These are phyloP conservation scores for Aspergillus pseudonomiae DNA, from an alignment of 2,329 filamentous ascomycete species.

Conservation along the genomic window DNA sequence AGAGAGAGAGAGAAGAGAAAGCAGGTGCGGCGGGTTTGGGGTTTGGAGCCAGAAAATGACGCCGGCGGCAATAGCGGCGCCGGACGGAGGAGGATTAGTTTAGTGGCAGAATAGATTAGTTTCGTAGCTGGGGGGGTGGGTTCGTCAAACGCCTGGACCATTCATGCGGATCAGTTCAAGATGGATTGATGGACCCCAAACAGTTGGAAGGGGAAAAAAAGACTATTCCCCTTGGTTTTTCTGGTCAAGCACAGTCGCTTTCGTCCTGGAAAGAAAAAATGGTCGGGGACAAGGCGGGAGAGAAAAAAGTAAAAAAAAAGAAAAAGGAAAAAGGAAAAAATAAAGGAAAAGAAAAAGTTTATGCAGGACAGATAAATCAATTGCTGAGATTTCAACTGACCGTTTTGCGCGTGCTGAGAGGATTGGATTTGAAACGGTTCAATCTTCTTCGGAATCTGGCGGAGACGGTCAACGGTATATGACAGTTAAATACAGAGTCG, in stretches of 20 bases:
- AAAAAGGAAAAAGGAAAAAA: background rate
- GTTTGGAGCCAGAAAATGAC: constrained; percentile 24
- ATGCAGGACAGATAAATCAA: constrained; percentile 5
- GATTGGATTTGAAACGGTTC: background rate
- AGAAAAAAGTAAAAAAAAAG: background rate
- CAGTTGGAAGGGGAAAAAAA: background rate
- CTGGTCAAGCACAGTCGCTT: background rate
- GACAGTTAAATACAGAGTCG: background rate
- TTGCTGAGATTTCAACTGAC: background rate
- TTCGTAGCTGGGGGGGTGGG: background rate
- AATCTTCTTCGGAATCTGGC: background rate
- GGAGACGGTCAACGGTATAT: background rate
- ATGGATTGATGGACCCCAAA: background rate
- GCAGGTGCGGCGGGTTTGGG: constrained; percentile 20
- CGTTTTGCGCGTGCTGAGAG: background rate
- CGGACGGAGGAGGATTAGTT: constrained; percentile 14
- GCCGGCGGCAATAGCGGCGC: constrained; percentile 29
- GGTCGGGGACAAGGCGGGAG: background rate
- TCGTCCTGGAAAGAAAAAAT: background rate
- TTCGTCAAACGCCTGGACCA: constrained; percentile 6
- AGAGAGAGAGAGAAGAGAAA: constrained; percentile 9
- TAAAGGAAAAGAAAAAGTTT: background rate
- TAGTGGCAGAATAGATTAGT: background rate
- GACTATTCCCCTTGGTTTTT: background rate
- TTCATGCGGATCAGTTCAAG: background rate